phyloP scores from a whole-genome alignment of 345 rosid genomes.

The Populus ilicifolia region DNA sequence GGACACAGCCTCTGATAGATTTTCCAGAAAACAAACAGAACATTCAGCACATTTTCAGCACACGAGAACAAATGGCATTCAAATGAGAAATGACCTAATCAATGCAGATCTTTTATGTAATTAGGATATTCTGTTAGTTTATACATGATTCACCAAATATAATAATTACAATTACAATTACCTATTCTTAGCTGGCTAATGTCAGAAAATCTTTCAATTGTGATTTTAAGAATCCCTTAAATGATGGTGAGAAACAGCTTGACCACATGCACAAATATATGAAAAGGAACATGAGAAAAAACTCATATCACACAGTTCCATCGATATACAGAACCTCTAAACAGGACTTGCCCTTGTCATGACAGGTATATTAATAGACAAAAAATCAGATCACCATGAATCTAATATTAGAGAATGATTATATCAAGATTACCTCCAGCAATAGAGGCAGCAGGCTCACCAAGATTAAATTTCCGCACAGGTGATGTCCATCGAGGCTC shows the following conservation, averaged over 20 bases:
- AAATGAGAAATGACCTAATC: not conserved
- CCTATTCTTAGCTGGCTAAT: not conserved
- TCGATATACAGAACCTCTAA: not conserved
- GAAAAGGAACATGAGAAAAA: not conserved
- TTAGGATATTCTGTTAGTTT: not conserved
- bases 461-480: constrained; percentile 35
- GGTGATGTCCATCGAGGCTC: constrained; percentile 62
- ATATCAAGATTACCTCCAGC: constrained; percentile 38
- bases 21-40: not conserved
- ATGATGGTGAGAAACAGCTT: not conserved
- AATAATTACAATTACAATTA: not conserved
- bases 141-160: not conserved
- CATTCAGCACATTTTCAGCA: not conserved
- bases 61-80: not conserved
- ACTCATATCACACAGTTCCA: not conserved
- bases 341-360: not conserved
- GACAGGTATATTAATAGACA: not conserved
- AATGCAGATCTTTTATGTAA: not conserved
- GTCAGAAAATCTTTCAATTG: not conserved
- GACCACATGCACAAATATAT: not conserved
- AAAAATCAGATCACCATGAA: not conserved
- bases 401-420: not conserved
- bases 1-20: not conserved
- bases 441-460: constrained; percentile 40
- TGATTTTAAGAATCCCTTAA: not conserved